Evolutionary conservation across 2,329 filamentous ascomycete species (phyloP).

Genomic region (Apiospora marii): DNA sequence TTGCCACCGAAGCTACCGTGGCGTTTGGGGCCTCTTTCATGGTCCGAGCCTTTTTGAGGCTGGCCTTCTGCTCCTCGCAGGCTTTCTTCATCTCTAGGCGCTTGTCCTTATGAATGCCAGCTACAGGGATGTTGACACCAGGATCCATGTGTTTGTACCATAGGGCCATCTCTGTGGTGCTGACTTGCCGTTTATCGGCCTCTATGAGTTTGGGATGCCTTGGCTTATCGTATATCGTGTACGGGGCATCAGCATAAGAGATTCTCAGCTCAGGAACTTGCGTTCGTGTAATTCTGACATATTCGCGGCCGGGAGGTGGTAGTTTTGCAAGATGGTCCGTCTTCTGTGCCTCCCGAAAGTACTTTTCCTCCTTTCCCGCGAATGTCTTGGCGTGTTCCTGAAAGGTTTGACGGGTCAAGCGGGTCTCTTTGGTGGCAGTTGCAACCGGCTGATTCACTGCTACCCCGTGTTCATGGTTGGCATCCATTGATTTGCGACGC

Average conservation of each 20-base stretch:
- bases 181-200: background rate
- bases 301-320: constrained; percentile 1
- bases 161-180: background rate
- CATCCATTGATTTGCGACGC: background rate
- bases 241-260: background rate
- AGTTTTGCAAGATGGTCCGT: constrained; percentile 11
- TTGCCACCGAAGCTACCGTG: background rate
- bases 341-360: background rate
- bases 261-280: background rate
- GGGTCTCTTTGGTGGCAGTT: background rate
- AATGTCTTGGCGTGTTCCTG: constrained; percentile 3
- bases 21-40: background rate
- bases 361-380: background rate
- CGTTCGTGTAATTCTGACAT: background rate
- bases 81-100: background rate
- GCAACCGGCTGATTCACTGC: background rate
- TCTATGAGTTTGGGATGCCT: constrained; percentile 2
- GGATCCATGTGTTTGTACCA: background rate
- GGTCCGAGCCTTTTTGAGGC: background rate
- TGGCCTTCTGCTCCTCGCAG: background rate
- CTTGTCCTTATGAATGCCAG: constrained; percentile 17
- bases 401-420: background rate
- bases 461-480: background rate
- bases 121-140: background rate
- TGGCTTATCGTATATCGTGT: background rate